Base-by-base conservation (phyloP, 2,329 filamentous ascomycete genomes). In the Dryadomyces quercivorus region DNA sequence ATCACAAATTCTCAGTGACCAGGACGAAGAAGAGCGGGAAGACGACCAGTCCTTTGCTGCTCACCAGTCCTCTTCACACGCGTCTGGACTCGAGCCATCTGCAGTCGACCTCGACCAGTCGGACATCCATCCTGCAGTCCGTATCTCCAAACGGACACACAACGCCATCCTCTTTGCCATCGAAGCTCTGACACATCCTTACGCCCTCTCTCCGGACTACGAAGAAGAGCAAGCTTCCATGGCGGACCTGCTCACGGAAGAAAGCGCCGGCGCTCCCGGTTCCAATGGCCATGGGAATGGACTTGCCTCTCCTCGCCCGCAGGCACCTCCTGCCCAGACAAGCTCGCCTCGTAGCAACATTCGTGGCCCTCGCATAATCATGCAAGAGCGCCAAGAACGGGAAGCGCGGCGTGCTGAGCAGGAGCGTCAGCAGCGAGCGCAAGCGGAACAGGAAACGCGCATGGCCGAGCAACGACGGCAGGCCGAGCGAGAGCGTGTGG, bases 121-220 rank as follows among this genome's bases (percentile, higher is more conserved):
- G 51, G 66, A 71, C 53, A 68, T 72, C 45, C 75, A 77, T 58
- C 72, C 74, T 7, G 70, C 71, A 53, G 67, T 77, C 58, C 82
- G 81, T 63, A 84, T 96, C 68, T 95, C 90, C 50, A 85, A 82
- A 62, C 83, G 87, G 60, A 95, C 89, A 49, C 87, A 88, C 60
- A 88, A 86, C 68, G 92, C 93, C 42, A 91, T 98, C 66, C 84
- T 95, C 63, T 97, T 87, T 74, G 83, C 90, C 42, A 81, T 97
- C 55, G 91, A 97, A 74, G 89, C 88, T 42, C 78, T 97, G 61
- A 85, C 91, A 61, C 80, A 85, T 49, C 90, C 92, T 2, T 80
- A 89, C 61, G 75, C 82, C 50, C 94, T 97, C 70, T 94, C 90
- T 9, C 78, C 86, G 22, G 90, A 95, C 69, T 72, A 84, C 61